A percentile compares a stretch with the other conserved stretches of the same genome.
Evolutionary conservation across 306 rosid genomes (phyloP).

Genomic region (Casuarina cunninghamiana): DNA sequence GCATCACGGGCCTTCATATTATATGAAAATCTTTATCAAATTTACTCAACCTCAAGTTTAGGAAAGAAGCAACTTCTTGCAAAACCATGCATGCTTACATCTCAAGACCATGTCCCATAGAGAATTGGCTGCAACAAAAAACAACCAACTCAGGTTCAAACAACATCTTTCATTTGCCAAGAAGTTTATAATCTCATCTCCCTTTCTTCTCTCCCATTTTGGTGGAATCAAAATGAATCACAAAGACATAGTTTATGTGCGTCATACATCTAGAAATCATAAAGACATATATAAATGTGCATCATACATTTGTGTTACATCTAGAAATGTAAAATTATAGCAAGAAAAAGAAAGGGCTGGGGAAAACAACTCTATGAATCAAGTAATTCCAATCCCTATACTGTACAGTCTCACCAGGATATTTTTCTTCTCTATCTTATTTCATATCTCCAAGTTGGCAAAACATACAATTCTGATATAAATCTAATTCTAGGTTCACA

Average conservation of each 20-base stretch:
- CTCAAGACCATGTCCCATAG: not conserved
- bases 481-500: not conserved
- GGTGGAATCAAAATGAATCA: not conserved
- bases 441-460: not conserved
- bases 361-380: not conserved
- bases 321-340: too few species aligned
- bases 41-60: not conserved
- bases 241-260: not conserved
- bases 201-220: constrained; percentile 7
- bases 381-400: not conserved
- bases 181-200: not conserved
- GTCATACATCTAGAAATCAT: too few species aligned
- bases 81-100: not conserved
- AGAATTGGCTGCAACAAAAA: not conserved
- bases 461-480: not conserved
- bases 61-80: constrained; percentile 1
- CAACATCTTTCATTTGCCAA: not conserved
- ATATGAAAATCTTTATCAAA: not conserved
- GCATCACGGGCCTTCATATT: not conserved
- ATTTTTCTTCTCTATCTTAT: not conserved
- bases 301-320: not conserved
- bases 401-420: not conserved
- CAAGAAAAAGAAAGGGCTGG: not conserved
- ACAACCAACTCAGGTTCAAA: not conserved
- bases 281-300: not conserved